Base-by-base conservation (phyloP, 139 green algal species). In the Choricystis sp. region DNA sequence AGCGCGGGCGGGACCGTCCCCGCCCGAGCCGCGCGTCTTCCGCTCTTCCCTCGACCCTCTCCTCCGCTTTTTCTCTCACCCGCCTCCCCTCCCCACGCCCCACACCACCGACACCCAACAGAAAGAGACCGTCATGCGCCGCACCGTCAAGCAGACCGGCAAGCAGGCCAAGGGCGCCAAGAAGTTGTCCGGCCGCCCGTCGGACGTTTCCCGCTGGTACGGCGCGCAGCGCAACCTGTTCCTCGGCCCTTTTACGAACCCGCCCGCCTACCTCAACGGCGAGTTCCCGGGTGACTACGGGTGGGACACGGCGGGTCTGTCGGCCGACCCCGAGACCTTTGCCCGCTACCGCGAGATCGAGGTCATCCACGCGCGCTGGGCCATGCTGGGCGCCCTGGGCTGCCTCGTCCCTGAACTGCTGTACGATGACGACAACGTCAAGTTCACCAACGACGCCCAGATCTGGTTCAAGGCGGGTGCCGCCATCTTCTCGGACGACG, bases 381-480 rank as follows among this genome's bases (percentile, higher is more conserved):
- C 83, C 66, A 86, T 92, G 81, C 76, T 94, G 31, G 86, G 88
- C 68, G 81, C 88, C 49, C 75, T 95, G 24, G 73, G 73, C 63
- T 80, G 59, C 66, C 60, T 70, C 59, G 25, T 61, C 66, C 71
- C 70, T 26, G 67, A 78, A 67, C 31, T 78, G 49, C 72, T 78
- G 64, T 26, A 73, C 62, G 56, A 49, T 26, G 66, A 82, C 64
- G 70, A 65, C 66, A 72, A 71, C 64, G 72, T 79, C 29, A 30
- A 69, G 24, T 89, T 92, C 61, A 77, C 73, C 55, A 85, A 95
- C 78, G 74, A 85, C 57, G 79, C 79, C 26, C 62, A 26, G 24
- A 5, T 92, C 49, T 97, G 91, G 91, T 97, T 92, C 82, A 97
- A 97, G 87, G 89, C 87, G 70, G 91, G 91, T 55, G 79, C 87